Base-by-base conservation (phyloP, 1,284 basidiomycete species). In the Papiliotrema nemorosa region DNA sequence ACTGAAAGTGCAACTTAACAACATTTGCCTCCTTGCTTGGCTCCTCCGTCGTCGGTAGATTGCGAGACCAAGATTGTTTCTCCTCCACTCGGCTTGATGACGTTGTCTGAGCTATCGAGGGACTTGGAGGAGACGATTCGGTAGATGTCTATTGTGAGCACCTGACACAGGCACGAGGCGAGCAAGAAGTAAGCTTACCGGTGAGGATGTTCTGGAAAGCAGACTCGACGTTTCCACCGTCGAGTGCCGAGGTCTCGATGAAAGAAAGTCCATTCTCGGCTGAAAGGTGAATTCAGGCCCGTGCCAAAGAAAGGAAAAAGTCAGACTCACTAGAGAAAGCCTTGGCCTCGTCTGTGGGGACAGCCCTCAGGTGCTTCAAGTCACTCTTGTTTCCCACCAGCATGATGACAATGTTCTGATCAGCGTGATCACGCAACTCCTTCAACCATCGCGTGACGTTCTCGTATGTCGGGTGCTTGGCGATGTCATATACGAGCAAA, bases 211-310 rank as follows among this genome's bases (percentile, higher is more conserved):
- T 93, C 77, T 97, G 92, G 85, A 98, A 98, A 47, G 94, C 91
- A 49, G 82, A 78, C 78, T 97, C 94, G 75, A 98, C 96, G 78
- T 97, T 97, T 48, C 90, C 92, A 62, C 93, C 91, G 82, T 98
- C 94, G 81, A 98, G 85, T 74, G 96, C 94, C 65, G 96, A 98
- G 55, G 94, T 98, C 81, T 98, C 94, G 66, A 98, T 97, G 81
- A 94, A 94, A 51, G 88, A 91, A 59, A 97, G 77, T 40, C 85
- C 85, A 73, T 97, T 94, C 74, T 86, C 84, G 52, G 82, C 82
- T 83, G 60, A 16, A 14, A 29, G n/a, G n/a, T n/a, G 20, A 39
- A n/a, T 6, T 16, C n/a, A 31, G 12, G 5, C 33, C 7, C 31
- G 9, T 21, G 7, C 14, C n/a, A n/a, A n/a, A 24, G 47, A 35